Evolutionary conservation across 169 alveolate species (phyloP).

Genomic region (Plasmodium berghei): DNA sequence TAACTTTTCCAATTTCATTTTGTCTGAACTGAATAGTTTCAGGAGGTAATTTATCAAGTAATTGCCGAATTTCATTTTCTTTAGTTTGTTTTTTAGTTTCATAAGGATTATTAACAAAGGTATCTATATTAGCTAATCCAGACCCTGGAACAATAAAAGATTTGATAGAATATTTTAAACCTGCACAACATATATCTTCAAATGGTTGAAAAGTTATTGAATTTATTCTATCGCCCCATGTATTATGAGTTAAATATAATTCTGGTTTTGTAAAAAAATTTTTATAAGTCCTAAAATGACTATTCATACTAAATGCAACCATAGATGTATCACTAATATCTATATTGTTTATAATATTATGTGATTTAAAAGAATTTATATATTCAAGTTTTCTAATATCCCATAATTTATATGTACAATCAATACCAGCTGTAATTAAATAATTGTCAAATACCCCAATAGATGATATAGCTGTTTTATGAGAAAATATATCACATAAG

Average conservation of each 20-base stretch:
- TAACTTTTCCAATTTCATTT: constrained; percentile 90
- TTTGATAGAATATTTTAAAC: constrained; percentile 90
- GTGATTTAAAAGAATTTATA: constrained; percentile 28
- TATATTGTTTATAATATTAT: constrained; percentile 57
- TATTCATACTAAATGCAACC: constrained; percentile 80
- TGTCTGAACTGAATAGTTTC: constrained; percentile 92
- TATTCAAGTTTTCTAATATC: constrained; percentile 92
- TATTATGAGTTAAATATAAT: constrained; percentile 62
- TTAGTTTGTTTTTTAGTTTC: constrained; percentile 87
- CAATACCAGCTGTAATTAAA: constrained; percentile 83
- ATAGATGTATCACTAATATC: constrained; percentile 64
- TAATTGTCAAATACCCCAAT: constrained; percentile 77
- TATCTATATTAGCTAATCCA: constrained; percentile 95
- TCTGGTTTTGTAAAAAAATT: constrained; percentile 37
- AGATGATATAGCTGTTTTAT: constrained; percentile 81
- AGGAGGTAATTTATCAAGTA: constrained; percentile 95
- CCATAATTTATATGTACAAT: constrained; percentile 93
- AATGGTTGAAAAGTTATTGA: constrained; percentile 92
- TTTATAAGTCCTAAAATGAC: constrained; percentile 78
- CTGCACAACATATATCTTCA: constrained; percentile 96
- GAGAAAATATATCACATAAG: constrained; percentile 78
- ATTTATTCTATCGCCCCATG: constrained; percentile 78
- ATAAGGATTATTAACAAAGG: constrained; percentile 86
- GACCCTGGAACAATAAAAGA: constrained; percentile 95
- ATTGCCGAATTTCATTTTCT: constrained; percentile 92